Conservation (phyloP, 2,329 filamentous ascomycete species). For the Bipolaris zeicola region DNA sequence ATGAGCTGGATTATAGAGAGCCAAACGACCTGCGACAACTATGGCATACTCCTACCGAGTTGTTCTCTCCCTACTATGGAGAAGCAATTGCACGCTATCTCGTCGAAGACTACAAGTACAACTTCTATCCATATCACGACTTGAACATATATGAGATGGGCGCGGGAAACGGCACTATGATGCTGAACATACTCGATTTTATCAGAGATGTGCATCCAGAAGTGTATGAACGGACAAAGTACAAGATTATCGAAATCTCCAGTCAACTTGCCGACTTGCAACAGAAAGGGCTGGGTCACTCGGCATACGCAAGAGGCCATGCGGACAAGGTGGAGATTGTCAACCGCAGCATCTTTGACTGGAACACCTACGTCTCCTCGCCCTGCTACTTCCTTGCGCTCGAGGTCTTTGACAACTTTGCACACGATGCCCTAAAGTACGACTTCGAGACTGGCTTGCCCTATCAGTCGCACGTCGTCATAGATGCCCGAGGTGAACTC, state of each 20-base stretch:
- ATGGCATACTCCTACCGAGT: constrained; percentile 97
- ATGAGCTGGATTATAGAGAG: constrained; percentile 75
- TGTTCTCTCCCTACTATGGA: constrained; percentile 95
- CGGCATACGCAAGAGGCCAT: constrained; percentile 75
- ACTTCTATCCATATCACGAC: constrained; percentile 93
- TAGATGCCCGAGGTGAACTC: constrained; percentile 85
- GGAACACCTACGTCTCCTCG: constrained; percentile 82
- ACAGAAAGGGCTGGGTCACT: constrained; percentile 68
- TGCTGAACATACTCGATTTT: constrained; percentile 97
- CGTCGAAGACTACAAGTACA: constrained; percentile 93
- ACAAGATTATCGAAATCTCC: constrained; percentile 95
- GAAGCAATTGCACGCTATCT: constrained; percentile 97
- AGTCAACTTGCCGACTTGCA: constrained; percentile 79
- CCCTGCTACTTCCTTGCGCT: constrained; percentile 98
- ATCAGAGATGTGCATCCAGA: constrained; percentile 87
- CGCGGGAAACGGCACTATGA: constrained; percentile 93
- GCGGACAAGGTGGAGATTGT: constrained; percentile 88
- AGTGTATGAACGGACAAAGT: constrained; percentile 92
- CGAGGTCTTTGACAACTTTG: constrained; percentile 98
- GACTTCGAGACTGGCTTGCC: constrained; percentile 79
- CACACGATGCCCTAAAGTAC: constrained; percentile 93
- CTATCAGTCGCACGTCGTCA: constrained; percentile 85
- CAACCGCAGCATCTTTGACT: constrained; percentile 94
- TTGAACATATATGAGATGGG: constrained; percentile 99
- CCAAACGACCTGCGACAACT: constrained; percentile 82